Evolutionary conservation across 441 rosid genomes (phyloP), one percentile per base, ranked within the genome.

Genomic region (Adansonia grandidieri): DNA sequence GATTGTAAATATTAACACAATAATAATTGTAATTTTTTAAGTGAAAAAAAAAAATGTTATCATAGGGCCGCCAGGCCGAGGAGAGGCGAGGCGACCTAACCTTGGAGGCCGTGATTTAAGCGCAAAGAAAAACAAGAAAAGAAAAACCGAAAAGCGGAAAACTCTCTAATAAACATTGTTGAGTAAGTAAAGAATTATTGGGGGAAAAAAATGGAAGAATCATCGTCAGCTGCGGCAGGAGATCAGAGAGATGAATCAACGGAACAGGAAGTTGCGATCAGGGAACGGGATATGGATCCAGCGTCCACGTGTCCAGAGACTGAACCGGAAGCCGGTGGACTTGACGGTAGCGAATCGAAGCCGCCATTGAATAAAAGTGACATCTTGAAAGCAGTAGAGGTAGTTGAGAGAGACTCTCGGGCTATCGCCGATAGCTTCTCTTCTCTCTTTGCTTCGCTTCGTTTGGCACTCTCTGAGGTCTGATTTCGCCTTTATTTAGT

Each of bases 391-490:
- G 90, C 90, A 3, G 79, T 91, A 60, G 89, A 91, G 48, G 86
- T 88, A 32, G 91, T 89, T 6, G 96, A 96, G 89, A 90, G 89
- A 77, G 98, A 92, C 79, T 91, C 99, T 15, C 60, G 82, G 8
- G 96, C 97, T 53, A 88, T 94, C 67, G 92, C 99, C 19, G 88
- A 89, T 77, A 93, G 98, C 84, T 94, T 91, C 86, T 84, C 92
- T 37, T 84, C 90, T 77, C 94, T 94, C 58, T 94, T 92, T 75
- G 84, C 87, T 54, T 92, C 97, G 0, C 97, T 96, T 57, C 92
- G 95, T 62, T 71, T 88, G 6, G 92, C 93, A 81, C 92, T 95
- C 73, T 87, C 94, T 1, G 96, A 93, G 95, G 98, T 94, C 65
- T 73, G 70, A 56, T 9, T 71, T 64, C 64, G 1, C 24, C 57